Evolutionary conservation across 75 land plant genomes (phyloP), one percentile per base, ranked within the genome.

Genomic region (Cupressus sempervirens): DNA sequence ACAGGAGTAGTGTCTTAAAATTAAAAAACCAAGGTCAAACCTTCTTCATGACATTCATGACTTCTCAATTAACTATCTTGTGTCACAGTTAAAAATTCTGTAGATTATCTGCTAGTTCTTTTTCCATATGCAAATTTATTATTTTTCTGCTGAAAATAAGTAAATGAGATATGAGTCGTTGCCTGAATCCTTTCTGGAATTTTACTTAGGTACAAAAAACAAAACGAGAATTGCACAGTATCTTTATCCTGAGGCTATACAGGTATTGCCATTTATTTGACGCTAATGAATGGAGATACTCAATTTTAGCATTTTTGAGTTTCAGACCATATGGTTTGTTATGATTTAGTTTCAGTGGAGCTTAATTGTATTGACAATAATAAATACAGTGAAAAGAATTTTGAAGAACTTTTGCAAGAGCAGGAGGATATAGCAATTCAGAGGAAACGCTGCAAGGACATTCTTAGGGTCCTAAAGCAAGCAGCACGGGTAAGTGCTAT

Each of bases 341-440:
- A 76, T 7, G n/a, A 36, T 15, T 38, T 76, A 48, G 1, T 14
- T 82, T n/a, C 3, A 34, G 40, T 68, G 43, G 43, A 34, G 65
- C 41, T n/a, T 84, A 36, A 16, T 77, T 77, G 26, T 40, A 20
- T n/a, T 41, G 32, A 41, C 1, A 9, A 77, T 43, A 10, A 18
- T 36, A 29, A 34, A 6, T 86, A 54, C 90, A 98, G 99, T 54
- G 97, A 98, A 34, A 91, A 91, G 75, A 86, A 93, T 29, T 94
- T 96, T 86, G 97, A 96, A 43, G 99, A 96, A 83, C 92, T 98
- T 93, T 92, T 98, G 70, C 94, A 91, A 86, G 99, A 98, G 85
- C 93, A 90, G 43, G 96, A 92, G 46, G 98, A 96, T n/a, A 87
- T 98, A 62, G 93, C 93, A 15, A 85, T 83, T 38, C 95, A 89